Conservation (phyloP, 108 stramenopile species). For the Cyclotella sp. region DNA sequence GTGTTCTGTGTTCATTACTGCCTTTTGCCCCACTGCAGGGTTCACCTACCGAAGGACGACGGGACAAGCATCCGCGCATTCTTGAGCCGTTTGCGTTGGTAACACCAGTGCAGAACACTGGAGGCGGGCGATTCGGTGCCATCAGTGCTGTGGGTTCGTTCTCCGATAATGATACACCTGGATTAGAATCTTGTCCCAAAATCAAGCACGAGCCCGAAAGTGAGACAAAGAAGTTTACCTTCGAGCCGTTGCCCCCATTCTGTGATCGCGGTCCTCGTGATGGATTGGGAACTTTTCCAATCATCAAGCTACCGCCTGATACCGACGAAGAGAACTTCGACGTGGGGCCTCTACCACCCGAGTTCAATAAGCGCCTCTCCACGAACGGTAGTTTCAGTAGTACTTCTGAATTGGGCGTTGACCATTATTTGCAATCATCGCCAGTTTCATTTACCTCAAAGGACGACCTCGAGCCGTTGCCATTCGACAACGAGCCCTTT, state of each 20-base stretch:
- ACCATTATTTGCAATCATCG: neutral
- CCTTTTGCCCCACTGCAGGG: neutral
- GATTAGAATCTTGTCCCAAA: neutral
- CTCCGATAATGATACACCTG: neutral
- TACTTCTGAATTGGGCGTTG: neutral
- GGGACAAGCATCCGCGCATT: neutral
- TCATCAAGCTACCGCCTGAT: neutral
- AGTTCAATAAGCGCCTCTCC: neutral
- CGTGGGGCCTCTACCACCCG: neutral
- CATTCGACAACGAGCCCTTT: constrained; percentile 26
- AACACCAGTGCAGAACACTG: constrained; percentile 26
- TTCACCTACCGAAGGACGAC: neutral
- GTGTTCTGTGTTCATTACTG: neutral
- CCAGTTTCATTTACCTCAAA: neutral
- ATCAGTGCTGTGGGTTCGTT: neutral
- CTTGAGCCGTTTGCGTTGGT: constrained; percentile 17
- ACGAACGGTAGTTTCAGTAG: neutral
- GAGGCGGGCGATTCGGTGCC: neutral
- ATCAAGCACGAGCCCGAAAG: neutral
- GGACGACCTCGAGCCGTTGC: constrained; percentile 41
- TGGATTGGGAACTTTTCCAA: no score
- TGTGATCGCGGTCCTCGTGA: no score
- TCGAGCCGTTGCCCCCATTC: no score
- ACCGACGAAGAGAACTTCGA: neutral
- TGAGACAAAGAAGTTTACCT: no score